phyloP scores from a whole-genome alignment of 257 asterid genomes.

The Craterostigma plantagineum region DNA sequence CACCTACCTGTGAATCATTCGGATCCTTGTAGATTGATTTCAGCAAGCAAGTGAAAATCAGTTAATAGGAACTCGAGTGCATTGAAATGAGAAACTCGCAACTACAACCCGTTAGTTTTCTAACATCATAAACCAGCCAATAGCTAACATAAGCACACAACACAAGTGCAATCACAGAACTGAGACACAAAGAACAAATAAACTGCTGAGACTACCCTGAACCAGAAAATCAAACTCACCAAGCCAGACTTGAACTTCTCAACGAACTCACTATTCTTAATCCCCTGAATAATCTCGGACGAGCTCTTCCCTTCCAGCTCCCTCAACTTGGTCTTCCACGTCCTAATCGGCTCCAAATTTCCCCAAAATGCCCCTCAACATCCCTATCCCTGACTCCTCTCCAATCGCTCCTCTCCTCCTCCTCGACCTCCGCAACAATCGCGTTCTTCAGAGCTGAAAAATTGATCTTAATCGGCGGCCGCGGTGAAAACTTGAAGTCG shows the following conservation, averaged over 20 bases:
- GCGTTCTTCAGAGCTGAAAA: conserved; percentile 69
- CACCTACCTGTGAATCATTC: conserved; percentile 53
- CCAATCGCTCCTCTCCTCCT: conserved; percentile 26
- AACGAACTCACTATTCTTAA: conserved; percentile 78
- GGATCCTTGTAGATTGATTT: conserved; percentile 77
- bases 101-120: background rate
- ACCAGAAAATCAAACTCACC: conserved; percentile 28
- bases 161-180: background rate
- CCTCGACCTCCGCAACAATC: conserved; percentile 65
- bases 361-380: conserved; percentile 57
- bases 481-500: conserved; percentile 53
- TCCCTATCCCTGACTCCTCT: conserved; percentile 34
- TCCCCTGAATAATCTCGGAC: conserved; percentile 60
- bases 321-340: conserved; percentile 55
- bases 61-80: background rate
- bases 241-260: conserved; percentile 81
- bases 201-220: background rate
- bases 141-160: too few relatives aligned
- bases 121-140: too few relatives aligned
- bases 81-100: conserved; percentile 1
- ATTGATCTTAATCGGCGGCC: conserved; percentile 45
- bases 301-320: conserved; percentile 74
- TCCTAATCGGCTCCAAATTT: conserved; percentile 60
- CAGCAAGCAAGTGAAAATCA: conserved; percentile 9
- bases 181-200: too few relatives aligned